A percentile compares a stretch with the other conserved stretches of the same genome.
phyloP scores from a whole-genome alignment of 495 filamentous ascomycete genomes.

The Penicillium desertorum region DNA sequence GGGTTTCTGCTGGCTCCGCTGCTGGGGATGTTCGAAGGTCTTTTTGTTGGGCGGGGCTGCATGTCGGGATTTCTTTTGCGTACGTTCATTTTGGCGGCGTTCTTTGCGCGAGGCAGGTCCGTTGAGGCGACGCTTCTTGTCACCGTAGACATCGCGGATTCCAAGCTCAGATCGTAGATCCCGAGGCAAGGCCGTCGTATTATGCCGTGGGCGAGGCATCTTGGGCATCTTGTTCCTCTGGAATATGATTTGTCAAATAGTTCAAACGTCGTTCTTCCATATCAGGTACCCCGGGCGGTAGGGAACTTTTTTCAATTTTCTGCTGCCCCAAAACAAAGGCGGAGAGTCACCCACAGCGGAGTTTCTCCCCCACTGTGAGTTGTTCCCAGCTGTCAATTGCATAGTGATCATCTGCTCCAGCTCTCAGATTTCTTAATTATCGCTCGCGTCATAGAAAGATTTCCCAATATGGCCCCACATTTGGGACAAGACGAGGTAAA shows the following conservation, averaged over 20 bases:
- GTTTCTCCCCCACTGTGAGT: constrained; percentile 26
- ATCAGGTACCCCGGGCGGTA: constrained; percentile 18
- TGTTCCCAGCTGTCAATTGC: constrained; percentile 16
- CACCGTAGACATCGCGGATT: constrained; percentile 42
- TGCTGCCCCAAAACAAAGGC: constrained; percentile 23
- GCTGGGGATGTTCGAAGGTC: constrained; percentile 13
- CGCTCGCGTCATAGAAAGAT: constrained; percentile 6
- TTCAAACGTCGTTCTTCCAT: constrained; percentile 3
- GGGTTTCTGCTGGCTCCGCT: constrained; percentile 8
- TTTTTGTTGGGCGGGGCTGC: constrained; percentile 20
- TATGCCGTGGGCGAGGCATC: constrained; percentile 44
- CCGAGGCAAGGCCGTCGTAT: constrained; percentile 64
- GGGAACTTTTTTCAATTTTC: constrained; percentile 29
- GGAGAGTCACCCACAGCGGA: constrained; percentile 28
- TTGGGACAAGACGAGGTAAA: constrained; percentile 74
- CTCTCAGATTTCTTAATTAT: constrained; percentile 18
- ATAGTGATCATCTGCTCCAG: constrained; percentile 22
- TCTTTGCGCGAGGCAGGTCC: constrained; percentile 57
- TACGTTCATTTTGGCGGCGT: constrained; percentile 56
- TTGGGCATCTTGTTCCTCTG: constrained; percentile 25
- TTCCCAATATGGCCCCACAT: constrained; percentile 52
- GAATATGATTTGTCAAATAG: constrained; percentile 2
- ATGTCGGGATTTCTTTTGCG: constrained; percentile 51
- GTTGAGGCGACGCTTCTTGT: constrained; percentile 41
- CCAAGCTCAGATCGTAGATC: constrained; percentile 59